Evolutionary conservation across 139 green algal species (phyloP).

Genomic region (Chlorella vulgaris): DNA sequence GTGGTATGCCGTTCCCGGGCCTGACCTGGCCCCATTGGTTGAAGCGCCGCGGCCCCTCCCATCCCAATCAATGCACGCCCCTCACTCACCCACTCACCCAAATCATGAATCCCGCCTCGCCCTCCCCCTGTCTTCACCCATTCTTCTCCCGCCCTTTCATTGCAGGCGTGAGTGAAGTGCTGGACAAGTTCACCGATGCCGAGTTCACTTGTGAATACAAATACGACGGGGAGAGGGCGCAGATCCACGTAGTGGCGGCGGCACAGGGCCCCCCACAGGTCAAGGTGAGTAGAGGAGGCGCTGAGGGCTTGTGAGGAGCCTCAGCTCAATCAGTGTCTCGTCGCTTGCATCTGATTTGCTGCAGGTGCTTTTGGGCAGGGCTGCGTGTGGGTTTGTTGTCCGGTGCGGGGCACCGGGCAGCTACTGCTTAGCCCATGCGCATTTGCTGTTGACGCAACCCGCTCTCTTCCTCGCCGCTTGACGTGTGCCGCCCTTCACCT

Average conservation of each 20-base stretch:
- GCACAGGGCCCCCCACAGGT: too few relatives aligned
- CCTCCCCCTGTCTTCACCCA: not conserved
- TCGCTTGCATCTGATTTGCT: too few relatives aligned
- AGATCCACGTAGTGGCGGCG: conserved; percentile 80
- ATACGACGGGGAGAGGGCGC: conserved; percentile 95
- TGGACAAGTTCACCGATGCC: conserved; percentile 88
- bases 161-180: conserved; percentile 76
- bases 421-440: too few relatives aligned
- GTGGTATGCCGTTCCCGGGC: not conserved
- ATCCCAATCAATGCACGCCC: not conserved
- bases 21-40: not conserved
- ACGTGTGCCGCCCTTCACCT: not conserved
- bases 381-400: too few relatives aligned
- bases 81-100: not conserved
- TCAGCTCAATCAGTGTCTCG: too few relatives aligned
- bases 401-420: too few relatives aligned
- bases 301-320: not conserved
- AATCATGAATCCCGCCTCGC: too few relatives aligned
- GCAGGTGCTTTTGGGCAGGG: too few relatives aligned
- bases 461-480: not conserved
- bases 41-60: not conserved
- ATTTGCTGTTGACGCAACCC: not conserved
- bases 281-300: conserved; percentile 5
- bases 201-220: conserved; percentile 99
- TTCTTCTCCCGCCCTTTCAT: not conserved